Base-by-base conservation (phyloP, 495 filamentous ascomycete species). In the Aspergillus indologenus region DNA sequence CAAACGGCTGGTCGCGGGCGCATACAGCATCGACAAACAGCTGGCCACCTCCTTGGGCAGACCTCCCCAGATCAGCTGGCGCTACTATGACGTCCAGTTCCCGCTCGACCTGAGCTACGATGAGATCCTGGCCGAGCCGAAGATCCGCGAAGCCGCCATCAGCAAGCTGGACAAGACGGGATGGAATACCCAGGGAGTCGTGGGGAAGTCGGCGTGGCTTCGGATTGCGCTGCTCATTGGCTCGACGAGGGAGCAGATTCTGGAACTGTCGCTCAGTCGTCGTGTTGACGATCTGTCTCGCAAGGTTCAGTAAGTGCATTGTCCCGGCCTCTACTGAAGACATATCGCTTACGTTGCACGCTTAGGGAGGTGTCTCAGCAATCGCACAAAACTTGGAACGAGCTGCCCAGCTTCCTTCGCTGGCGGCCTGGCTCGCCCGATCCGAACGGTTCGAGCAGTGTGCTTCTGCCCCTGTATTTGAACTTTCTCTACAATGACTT, bases 401-500 rank as follows among this genome's bases (percentile, higher is more conserved):
- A 43, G 19, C 43, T 68, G 2, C 66, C 66, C 14, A 29, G 21
- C 8, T 68, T 61, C 19, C 63, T 68, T 12, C 66, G 51, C 44
- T 68, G 66, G 66, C 50, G 47, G 5, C 50, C 59, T 8, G 58
- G 57, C 21, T 29, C 24, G 5, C 23, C 52, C 3, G 54, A 57
- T 3, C 5, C 34, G 15, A 51, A 31, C 23, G 23, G 19, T 1
- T 2, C 19, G 1, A 19, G 18, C n/a, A 19, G 23, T 44, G n/a
- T 56, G 29, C 5, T 15, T 75, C 1, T 70, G 73, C 48, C 48
- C 4, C 23, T 51, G 12, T 51, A 51, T 15, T 66, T 81, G 0
- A 76, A 79, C 6, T 73, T 79, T 54, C 61, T 81, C 3, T 71
- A 83, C 19, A 82, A 81, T 26, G 71, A 79, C n/a, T 84, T 86